phyloP scores from a whole-genome alignment of 164 flowering plant species.

The Malania oleifera region DNA sequence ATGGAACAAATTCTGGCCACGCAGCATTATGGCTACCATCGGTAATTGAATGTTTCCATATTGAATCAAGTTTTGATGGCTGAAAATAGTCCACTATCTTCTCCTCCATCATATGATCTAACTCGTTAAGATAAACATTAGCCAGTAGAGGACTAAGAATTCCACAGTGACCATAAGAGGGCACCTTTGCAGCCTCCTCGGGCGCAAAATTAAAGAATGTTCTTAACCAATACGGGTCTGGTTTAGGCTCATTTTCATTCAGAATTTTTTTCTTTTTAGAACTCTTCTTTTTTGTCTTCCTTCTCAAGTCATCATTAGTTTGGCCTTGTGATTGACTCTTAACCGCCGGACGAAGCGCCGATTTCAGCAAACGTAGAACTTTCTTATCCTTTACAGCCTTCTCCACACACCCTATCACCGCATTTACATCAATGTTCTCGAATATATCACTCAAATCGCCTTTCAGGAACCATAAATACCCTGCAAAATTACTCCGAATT shows the following conservation, averaged over 20 bases:
- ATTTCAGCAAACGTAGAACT: constrained; percentile 59
- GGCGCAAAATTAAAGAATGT: constrained; percentile 84
- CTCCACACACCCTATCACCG: constrained; percentile 56
- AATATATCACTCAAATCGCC: constrained; percentile 69
- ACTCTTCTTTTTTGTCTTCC: constrained; percentile 36
- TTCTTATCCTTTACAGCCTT: constrained; percentile 72
- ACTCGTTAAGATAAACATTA: constrained; percentile 73
- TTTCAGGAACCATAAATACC: constrained; percentile 84
- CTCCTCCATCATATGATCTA: constrained; percentile 79
- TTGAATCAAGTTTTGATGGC: constrained; percentile 67
- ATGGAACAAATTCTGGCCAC: constrained; percentile 98
- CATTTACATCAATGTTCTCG: constrained; percentile 32
- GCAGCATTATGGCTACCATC: constrained; percentile 88
- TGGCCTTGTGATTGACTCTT: constrained; percentile 6
- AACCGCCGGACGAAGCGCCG: constrained; percentile 32
- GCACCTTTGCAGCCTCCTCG: constrained; percentile 77
- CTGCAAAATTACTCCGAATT: constrained; percentile 83
- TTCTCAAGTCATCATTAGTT: constrained; percentile 11
- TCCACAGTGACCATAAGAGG: constrained; percentile 79
- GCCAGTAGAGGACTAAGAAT: constrained; percentile 87
- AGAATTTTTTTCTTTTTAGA: constrained; percentile 51
- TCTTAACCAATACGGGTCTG: constrained; percentile 96
- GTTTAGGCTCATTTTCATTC: constrained; percentile 80
- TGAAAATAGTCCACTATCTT: constrained; percentile 60
- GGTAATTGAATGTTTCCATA: constrained; percentile 63